phyloP scores from a whole-genome alignment of 768 basidiomycete species.

The Xanthoconium stramineum region DNA sequence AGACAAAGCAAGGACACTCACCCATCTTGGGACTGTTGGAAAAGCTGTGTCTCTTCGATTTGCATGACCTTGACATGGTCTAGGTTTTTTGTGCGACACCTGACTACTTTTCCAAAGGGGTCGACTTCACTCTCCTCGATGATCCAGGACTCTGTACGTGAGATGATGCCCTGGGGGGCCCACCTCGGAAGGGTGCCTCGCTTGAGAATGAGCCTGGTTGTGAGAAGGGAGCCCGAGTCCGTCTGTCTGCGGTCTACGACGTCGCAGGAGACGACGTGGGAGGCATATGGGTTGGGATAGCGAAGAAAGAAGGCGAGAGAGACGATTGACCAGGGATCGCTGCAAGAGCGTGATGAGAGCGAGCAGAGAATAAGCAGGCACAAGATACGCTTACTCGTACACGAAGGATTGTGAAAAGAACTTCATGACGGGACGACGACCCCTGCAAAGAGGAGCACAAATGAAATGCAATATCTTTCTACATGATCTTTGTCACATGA shows the following conservation, averaged over 20 bases:
- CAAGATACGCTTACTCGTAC: constrained; percentile 42
- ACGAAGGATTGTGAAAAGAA: constrained; percentile 55
- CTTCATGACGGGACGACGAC: constrained; percentile 47
- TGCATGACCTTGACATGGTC: constrained; percentile 95
- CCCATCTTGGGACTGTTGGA: constrained; percentile 71
- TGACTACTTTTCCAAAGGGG: constrained; percentile 70
- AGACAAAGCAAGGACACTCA: constrained; percentile 34
- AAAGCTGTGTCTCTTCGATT: constrained; percentile 77
- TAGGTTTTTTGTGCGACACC: constrained; percentile 82
- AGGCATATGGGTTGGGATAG: constrained; percentile 93
- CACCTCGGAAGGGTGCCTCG: constrained; percentile 87
- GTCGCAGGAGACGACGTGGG: constrained; percentile 93
- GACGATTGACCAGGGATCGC: constrained; percentile 93
- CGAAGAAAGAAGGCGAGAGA: constrained; percentile 92
- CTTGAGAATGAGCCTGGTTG: constrained; percentile 91
- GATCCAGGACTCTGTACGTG: constrained; percentile 89
- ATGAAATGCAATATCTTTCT: neutral
- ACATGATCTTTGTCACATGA: constrained; percentile 5
- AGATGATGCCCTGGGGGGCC: constrained; percentile 81
- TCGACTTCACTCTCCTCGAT: constrained; percentile 95
- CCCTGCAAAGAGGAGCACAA: constrained; percentile 21
- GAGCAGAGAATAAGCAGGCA: accelerated
- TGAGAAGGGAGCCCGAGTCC: constrained; percentile 70
- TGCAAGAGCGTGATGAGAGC: constrained; percentile 25
- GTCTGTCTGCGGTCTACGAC: constrained; percentile 83